A percentile compares a stretch with the other conserved stretches of the same genome.
These are phyloP conservation scores for Hortiboletus flavorubellus DNA, from an alignment of 768 basidiomycete species.

Conservation along the genomic window DNA sequence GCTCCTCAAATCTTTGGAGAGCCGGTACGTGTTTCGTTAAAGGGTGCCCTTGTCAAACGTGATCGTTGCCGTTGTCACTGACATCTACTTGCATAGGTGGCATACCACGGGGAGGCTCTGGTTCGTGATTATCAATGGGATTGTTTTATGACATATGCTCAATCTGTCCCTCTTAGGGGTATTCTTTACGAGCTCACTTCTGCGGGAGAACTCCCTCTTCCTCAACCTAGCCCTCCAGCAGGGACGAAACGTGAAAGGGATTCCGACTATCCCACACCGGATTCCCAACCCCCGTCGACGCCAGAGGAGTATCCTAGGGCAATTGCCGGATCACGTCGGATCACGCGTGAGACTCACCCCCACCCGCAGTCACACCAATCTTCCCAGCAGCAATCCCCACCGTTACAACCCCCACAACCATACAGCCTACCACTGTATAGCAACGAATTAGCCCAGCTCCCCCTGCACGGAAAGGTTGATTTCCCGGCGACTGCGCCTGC, in stretches of 20 bases:
- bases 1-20: slow-evolving; percentile 36
- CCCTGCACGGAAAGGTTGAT: slow-evolving; percentile 35
- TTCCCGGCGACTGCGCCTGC: slow-evolving; percentile 6
- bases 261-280: slow-evolving; percentile 43
- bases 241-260: slow-evolving; percentile 64
- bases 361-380: slow-evolving; percentile 10
- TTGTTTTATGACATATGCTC: background rate
- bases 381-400: slow-evolving; percentile 1
- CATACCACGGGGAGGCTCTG: slow-evolving; percentile 48
- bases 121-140: slow-evolving; percentile 28
- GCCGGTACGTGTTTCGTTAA: slow-evolving; percentile 25
- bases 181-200: slow-evolving; percentile 69
- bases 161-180: slow-evolving; percentile 45
- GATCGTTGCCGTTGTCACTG: background rate
- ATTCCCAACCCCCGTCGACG: slow-evolving; percentile 1
- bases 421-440: slow-evolving; percentile 52
- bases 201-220: slow-evolving; percentile 68
- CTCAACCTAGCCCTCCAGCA: slow-evolving; percentile 48
- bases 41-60: background rate
- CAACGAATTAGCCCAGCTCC: slow-evolving; percentile 55
- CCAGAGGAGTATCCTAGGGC: slow-evolving; percentile 21
- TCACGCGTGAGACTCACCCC: slow-evolving; percentile 24
- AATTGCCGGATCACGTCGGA: slow-evolving; percentile 36
- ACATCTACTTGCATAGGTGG: slow-evolving; percentile 33
- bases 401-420: slow-evolving; percentile 11